Evolutionary conservation across 1,284 basidiomycete genomes (phyloP).

Genomic region (Amylostereum areolatum): DNA sequence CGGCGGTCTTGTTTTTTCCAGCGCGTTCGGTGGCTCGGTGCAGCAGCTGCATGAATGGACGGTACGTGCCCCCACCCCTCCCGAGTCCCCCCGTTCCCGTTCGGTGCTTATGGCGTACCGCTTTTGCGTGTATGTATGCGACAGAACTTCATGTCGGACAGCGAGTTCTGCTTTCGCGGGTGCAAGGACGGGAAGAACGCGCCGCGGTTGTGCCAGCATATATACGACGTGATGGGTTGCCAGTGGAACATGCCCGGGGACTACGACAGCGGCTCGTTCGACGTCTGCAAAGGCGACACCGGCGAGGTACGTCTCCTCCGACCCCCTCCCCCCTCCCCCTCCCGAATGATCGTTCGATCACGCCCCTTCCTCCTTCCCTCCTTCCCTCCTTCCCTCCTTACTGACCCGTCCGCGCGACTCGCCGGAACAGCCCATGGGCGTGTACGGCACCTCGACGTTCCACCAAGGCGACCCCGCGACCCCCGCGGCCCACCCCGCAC

Average conservation of each 20-base stretch:
- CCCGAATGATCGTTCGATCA: slow-evolving; percentile 1
- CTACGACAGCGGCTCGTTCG: slow-evolving; percentile 52
- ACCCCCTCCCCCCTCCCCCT: neutral
- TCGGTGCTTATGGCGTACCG: neutral
- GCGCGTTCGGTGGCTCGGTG: slow-evolving; percentile 51
- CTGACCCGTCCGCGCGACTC: neutral
- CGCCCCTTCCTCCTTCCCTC: neutral
- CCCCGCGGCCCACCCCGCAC: slow-evolving; percentile 54
- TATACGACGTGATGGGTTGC: slow-evolving; percentile 64
- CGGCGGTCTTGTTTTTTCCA: slow-evolving; percentile 69
- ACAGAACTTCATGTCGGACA: slow-evolving; percentile 52
- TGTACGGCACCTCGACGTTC: slow-evolving; percentile 64
- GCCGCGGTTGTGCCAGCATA: slow-evolving; percentile 57
- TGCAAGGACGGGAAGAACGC: slow-evolving; percentile 59
- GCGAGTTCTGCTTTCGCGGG: slow-evolving; percentile 69
- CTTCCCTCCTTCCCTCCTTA: too few relatives aligned
- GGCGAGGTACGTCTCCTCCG: slow-evolving; percentile 32
- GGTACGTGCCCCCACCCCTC: slow-evolving; percentile 24
- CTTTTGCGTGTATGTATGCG: slow-evolving; percentile 4
- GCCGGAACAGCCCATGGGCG: slow-evolving; percentile 53
- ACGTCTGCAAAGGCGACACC: slow-evolving; percentile 47
- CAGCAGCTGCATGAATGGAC: slow-evolving; percentile 64
- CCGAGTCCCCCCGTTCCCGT: neutral
- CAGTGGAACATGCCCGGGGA: slow-evolving; percentile 66
- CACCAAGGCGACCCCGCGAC: slow-evolving; percentile 56